phyloP scores from a whole-genome alignment of 257 asterid species.

The Gardenia jasminoides region DNA sequence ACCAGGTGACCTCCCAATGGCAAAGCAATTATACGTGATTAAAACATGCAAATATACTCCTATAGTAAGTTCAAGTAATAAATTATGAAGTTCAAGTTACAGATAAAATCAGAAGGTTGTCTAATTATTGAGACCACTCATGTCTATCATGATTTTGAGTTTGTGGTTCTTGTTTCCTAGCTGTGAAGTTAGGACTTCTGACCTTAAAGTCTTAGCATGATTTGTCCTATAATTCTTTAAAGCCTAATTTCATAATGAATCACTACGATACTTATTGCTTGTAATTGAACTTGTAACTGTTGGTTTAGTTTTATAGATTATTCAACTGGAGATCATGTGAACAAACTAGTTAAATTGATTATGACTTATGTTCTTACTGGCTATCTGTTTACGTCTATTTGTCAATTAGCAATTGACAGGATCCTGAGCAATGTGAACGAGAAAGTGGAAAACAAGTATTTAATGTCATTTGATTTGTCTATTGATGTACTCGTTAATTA shows the following conservation, averaged over 20 bases:
- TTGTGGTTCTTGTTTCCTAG: not conserved
- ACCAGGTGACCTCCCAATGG: not conserved
- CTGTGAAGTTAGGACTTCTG: not conserved
- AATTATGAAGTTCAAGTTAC: not conserved
- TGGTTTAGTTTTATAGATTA: not conserved
- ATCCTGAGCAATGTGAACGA: too few relatives aligned
- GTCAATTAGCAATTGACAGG: not conserved
- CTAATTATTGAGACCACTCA: not conserved
- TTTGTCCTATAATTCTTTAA: too few relatives aligned
- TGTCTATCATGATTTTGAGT: not conserved
- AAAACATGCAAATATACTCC: not conserved
- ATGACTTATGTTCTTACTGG: too few relatives aligned
- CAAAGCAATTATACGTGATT: not conserved
- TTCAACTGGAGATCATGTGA: not conserved
- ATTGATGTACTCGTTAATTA: not conserved
- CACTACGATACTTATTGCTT: not conserved
- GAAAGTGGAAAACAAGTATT: not conserved
- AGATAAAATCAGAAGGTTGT: not conserved
- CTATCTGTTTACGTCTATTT: not conserved
- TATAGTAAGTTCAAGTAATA: not conserved
- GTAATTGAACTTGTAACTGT: not conserved
- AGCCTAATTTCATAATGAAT: not conserved
- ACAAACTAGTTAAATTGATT: not conserved
- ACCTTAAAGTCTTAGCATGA: constrained; percentile 14
- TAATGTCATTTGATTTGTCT: too few relatives aligned